A percentile compares a stretch with the other conserved stretches of the same genome.
phyloP scores from a whole-genome alignment of 148 eudicot genomes.

The Cornus suecica region DNA sequence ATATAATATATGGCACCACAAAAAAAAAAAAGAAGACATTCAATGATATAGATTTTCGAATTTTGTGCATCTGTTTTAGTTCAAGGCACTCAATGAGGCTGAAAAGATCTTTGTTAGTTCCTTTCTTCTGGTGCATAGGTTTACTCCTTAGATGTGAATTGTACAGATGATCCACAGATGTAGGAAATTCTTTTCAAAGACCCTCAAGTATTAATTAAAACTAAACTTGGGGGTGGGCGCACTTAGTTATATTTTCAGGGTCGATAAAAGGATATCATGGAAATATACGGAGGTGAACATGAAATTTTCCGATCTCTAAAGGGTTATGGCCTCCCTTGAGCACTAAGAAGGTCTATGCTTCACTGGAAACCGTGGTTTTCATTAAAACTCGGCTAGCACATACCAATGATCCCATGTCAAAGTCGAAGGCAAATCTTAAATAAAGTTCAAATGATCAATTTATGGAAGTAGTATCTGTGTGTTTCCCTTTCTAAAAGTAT shows the following conservation, averaged over 20 bases:
- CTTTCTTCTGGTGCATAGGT: not conserved
- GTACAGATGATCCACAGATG: not conserved
- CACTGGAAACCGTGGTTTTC: not conserved
- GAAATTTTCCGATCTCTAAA: too few relatives aligned
- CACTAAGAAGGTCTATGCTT: too few relatives aligned
- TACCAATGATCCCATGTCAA: not conserved
- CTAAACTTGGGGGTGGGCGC: too few relatives aligned
- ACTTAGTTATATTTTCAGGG: too few relatives aligned
- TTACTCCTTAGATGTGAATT: not conserved
- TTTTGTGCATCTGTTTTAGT: not conserved
- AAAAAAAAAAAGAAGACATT: too few relatives aligned
- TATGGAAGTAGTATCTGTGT: not conserved
- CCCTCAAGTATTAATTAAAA: too few relatives aligned
- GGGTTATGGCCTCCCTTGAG: too few relatives aligned
- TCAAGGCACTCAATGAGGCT: not conserved
- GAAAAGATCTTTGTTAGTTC: not conserved
- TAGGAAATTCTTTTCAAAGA: too few relatives aligned
- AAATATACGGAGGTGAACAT: too few relatives aligned
- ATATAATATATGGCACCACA: too few relatives aligned
- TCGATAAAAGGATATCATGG: too few relatives aligned
- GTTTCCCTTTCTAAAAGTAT: not conserved
- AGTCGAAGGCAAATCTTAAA: not conserved
- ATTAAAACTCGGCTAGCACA: not conserved
- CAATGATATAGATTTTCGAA: too few relatives aligned
- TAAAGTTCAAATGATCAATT: not conserved